phyloP scores from a whole-genome alignment of 441 rosid species.

The Brassica hybrid region DNA sequence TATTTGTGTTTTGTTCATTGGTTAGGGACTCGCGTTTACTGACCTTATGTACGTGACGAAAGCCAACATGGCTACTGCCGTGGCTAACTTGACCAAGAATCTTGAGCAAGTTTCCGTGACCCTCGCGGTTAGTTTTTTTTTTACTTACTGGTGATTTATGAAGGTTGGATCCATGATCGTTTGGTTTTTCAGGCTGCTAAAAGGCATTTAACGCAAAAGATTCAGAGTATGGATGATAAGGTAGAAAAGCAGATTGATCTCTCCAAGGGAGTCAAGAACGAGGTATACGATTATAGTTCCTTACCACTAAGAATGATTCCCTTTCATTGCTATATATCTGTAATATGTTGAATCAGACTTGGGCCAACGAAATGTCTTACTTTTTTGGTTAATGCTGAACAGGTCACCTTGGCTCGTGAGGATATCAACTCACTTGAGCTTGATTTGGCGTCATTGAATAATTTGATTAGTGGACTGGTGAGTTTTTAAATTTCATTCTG shows the following conservation, averaged over 20 bases:
- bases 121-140: conserved; percentile 62
- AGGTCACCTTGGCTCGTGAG: conserved; percentile 69
- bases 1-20: conserved; percentile 15
- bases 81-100: conserved; percentile 82
- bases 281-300: conserved; percentile 45
- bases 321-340: conserved; percentile 17
- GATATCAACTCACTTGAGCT: conserved; percentile 61
- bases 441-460: conserved; percentile 62
- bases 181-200: conserved; percentile 70
- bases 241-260: conserved; percentile 83
- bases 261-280: conserved; percentile 67
- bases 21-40: conserved; percentile 78
- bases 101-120: conserved; percentile 79
- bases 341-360: conserved; percentile 10
- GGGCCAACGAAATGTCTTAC: neutral
- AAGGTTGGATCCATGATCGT: conserved; percentile 2
- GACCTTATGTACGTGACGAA: conserved; percentile 96
- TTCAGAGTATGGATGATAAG: conserved; percentile 83
- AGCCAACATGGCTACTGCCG: conserved; percentile 77
- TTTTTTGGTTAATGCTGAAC: conserved; percentile 26
- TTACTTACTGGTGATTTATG: conserved; percentile 1
- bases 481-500: conserved; percentile 40
- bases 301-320: neutral
- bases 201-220: conserved; percentile 87
- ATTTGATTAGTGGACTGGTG: conserved; percentile 73